These are phyloP conservation scores for Acanthamoeba lugdunensis DNA, from an alignment of 208 protist genomes.

Conservation along the genomic window DNA sequence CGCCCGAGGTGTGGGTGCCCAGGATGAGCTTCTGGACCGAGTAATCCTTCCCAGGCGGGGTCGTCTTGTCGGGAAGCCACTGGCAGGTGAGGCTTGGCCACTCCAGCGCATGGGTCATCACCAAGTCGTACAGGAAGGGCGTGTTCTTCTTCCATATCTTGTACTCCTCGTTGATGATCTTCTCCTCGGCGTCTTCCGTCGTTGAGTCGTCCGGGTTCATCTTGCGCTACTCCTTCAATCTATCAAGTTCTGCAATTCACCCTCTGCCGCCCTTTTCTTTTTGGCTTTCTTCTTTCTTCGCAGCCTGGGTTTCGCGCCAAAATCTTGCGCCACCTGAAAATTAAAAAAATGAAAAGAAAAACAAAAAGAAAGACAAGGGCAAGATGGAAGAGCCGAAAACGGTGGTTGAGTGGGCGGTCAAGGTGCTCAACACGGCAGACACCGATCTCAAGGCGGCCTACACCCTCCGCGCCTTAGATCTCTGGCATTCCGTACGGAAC, in stretches of 20 bases:
- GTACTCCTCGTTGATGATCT: slow-evolving; percentile 91
- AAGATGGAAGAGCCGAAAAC: slow-evolving; percentile 41
- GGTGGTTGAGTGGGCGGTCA: slow-evolving; percentile 31
- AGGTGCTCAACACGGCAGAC: slow-evolving; percentile 32
- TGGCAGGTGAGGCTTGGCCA: slow-evolving; percentile 90
- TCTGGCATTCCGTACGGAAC: neutral
- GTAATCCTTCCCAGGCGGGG: slow-evolving; percentile 84
- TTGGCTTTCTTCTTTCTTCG: neutral
- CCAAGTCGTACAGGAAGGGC: slow-evolving; percentile 92
- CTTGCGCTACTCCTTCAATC: neutral
- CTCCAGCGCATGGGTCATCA: slow-evolving; percentile 90
- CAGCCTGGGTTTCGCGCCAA: neutral
- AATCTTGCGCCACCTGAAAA: no score
- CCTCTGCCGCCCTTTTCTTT: neutral
- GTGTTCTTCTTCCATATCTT: slow-evolving; percentile 94
- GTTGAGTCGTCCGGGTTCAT: slow-evolving; percentile 43
- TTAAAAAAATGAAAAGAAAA: neutral
- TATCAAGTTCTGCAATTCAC: neutral
- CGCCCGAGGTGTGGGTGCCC: slow-evolving; percentile 92
- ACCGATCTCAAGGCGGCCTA: slow-evolving; percentile 32
- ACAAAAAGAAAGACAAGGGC: neutral
- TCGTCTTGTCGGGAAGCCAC: slow-evolving; percentile 88
- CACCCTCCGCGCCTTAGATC: slow-evolving; percentile 18
- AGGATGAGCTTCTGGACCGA: slow-evolving; percentile 87
- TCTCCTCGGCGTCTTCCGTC: slow-evolving; percentile 82